Evolutionary conservation across 2,329 filamentous ascomycete genomes (phyloP).

Genomic region (Cladobotryum protrusum): DNA sequence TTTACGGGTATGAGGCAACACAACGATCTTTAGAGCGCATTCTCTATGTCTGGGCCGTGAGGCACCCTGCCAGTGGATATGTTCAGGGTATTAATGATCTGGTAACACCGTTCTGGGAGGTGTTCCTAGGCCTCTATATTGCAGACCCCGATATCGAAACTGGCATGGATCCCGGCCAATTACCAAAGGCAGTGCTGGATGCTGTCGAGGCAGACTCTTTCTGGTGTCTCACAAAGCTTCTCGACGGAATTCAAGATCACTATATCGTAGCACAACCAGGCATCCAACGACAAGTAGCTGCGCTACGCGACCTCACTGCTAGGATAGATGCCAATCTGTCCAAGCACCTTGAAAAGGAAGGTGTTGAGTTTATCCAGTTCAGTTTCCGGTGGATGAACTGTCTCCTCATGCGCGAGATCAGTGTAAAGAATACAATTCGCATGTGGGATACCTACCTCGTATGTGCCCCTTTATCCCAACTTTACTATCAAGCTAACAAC

Average conservation of each 20-base stretch:
- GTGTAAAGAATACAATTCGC: slow-evolving; percentile 89
- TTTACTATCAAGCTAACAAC: slow-evolving; percentile 1
- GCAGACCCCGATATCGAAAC: slow-evolving; percentile 87
- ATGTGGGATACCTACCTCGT: slow-evolving; percentile 99
- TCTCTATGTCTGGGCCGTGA: slow-evolving; percentile 93
- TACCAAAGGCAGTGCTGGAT: slow-evolving; percentile 85
- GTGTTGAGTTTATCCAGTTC: slow-evolving; percentile 98
- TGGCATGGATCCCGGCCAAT: slow-evolving; percentile 93
- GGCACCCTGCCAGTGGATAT: slow-evolving; percentile 94
- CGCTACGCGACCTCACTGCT: slow-evolving; percentile 81
- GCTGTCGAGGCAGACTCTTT: slow-evolving; percentile 97
- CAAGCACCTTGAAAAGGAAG: slow-evolving; percentile 82
- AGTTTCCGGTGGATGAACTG: slow-evolving; percentile 99
- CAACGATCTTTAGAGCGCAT: slow-evolving; percentile 92
- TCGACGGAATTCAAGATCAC: slow-evolving; percentile 99
- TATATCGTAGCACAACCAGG: slow-evolving; percentile 97
- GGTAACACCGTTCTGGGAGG: slow-evolving; percentile 96
- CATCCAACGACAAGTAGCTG: slow-evolving; percentile 88
- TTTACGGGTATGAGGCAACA: slow-evolving; percentile 94
- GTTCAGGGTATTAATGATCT: slow-evolving; percentile 98
- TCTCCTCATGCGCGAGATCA: slow-evolving; percentile 94
- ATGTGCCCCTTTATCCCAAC: slow-evolving; percentile 26
- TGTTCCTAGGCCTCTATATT: slow-evolving; percentile 91
- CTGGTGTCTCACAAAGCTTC: slow-evolving; percentile 94
- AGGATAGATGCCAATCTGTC: slow-evolving; percentile 80